Conservation (phyloP, 164 flowering plant species). For the Hamamelis virginiana region DNA sequence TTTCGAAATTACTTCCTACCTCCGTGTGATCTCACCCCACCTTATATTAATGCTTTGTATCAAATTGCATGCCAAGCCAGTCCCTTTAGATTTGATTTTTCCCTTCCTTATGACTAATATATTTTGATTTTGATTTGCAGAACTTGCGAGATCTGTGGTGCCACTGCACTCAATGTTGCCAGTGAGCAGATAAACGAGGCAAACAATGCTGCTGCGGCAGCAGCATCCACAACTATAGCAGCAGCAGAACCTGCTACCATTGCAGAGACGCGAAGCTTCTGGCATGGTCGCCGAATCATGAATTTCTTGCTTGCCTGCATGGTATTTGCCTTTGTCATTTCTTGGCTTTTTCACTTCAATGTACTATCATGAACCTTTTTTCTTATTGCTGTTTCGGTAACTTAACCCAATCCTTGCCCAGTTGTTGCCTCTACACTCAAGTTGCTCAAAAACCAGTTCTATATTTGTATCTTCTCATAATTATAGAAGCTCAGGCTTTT, state of each 20-base stretch:
- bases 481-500: too few species aligned
- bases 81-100: too few species aligned
- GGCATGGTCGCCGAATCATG: constrained; percentile 35
- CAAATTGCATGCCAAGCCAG: too few species aligned
- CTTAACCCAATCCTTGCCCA: too few species aligned
- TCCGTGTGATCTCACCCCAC: too few species aligned
- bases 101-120: not conserved
- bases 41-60: too few species aligned
- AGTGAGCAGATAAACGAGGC: constrained; percentile 23
- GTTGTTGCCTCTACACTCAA: too few species aligned
- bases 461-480: too few species aligned
- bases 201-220: not conserved
- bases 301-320: constrained; percentile 38
- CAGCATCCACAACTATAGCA: constrained; percentile 3
- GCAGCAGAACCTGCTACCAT: constrained; percentile 7
- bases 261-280: constrained; percentile 20
- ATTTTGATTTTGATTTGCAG: constrained; percentile 19
- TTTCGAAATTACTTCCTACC: too few species aligned
- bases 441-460: too few species aligned
- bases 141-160: constrained; percentile 42
- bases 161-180: constrained; percentile 28
- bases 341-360: constrained; percentile 47
- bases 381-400: too few species aligned
- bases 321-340: constrained; percentile 37
- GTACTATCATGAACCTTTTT: constrained; percentile 6